Conservation (phyloP, 192 early-diverging fungal genomes). For the Podila verticillata region DNA sequence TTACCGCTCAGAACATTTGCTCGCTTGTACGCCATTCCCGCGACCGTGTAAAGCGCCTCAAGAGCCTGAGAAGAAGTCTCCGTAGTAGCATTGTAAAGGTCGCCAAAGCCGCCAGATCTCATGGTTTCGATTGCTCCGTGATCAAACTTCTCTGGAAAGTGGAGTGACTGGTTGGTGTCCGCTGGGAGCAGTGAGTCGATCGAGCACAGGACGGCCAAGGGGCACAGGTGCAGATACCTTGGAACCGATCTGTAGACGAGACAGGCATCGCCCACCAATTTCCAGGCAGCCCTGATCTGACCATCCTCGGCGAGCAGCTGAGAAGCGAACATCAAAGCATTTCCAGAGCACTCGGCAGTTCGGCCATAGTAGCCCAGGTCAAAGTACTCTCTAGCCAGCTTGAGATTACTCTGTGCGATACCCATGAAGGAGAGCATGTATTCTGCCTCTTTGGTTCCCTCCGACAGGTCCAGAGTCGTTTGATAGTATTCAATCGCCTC, state of each 20-base stretch:
- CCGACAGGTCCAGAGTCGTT: conserved; percentile 41
- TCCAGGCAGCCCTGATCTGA: conserved; percentile 65
- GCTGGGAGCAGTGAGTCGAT: conserved; percentile 21
- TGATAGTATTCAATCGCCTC: conserved; percentile 63
- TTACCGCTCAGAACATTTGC: conserved; percentile 58
- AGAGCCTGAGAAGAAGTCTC: conserved; percentile 42
- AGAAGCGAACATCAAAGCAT: conserved; percentile 51
- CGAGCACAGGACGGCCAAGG: conserved; percentile 21
- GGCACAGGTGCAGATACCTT: conserved; percentile 56
- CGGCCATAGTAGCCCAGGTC: conserved; percentile 74
- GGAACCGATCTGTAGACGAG: conserved; percentile 52
- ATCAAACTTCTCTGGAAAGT: conserved; percentile 48
- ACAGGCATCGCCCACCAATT: conserved; percentile 69
- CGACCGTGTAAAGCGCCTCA: conserved; percentile 57
- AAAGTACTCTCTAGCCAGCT: conserved; percentile 60
- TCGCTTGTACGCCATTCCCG: conserved; percentile 61
- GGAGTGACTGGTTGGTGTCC: conserved; percentile 49
- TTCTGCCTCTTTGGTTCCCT: conserved; percentile 37
- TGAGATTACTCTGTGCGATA: conserved; percentile 59
- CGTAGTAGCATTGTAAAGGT: conserved; percentile 34
- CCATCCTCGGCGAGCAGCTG: conserved; percentile 26
- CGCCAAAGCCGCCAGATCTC: neutral
- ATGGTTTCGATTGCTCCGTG: conserved; percentile 1
- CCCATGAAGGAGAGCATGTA: conserved; percentile 63
- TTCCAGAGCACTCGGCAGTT: conserved; percentile 61